Base-by-base conservation (phyloP, 1,284 basidiomycete genomes). In the Spongispora temasekensis region DNA sequence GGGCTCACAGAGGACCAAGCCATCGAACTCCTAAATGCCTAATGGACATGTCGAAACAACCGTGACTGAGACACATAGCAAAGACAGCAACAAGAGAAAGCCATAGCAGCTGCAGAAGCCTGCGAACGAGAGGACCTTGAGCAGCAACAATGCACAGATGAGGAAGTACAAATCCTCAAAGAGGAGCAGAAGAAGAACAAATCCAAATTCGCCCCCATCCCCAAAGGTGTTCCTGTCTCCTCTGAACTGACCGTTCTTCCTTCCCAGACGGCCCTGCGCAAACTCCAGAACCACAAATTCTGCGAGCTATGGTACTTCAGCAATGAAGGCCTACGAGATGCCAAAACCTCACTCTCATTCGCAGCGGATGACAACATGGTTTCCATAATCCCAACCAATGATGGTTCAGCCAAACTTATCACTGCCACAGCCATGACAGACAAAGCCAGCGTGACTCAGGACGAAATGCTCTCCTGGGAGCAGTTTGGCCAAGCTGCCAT, bases 241-340 rank as follows among this genome's bases (percentile, higher is more conserved):
- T 48, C 46, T 5, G 46, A 28, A 25, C 27, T 27, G 12, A 15
- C 19, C 23, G 9, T 27, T 17, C 34, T 53, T 2, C 52, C 52
- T 23, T 30, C 52, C 5, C 52, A 35, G 12, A 34, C n/a, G 5
- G 34, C 52, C 7, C 35, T 23, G 4, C 25, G 25, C 32, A 53
- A 35, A n/a, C 12, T 53, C 15, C 32, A 27, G 15, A 13, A 15
- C 9, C 25, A 19, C 31, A 32, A 37, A 10, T 53, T 35, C n/a
- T 53, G 52, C 52, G 52, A 53, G 25, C 32, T 37, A 17, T 53
- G 52, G 52, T 53, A 25, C n/a, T 37, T 53, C 23, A 53, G 23
- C 34, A 53, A 53, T 17, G 52, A 21, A 10, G 52, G 52, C 17
- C 34, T 53, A 2, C 23, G 37, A 23, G 52, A 53, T 6, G 32